Evolutionary conservation across 306 rosid species (phyloP).

Genomic region (Acacia melanoxylon): DNA sequence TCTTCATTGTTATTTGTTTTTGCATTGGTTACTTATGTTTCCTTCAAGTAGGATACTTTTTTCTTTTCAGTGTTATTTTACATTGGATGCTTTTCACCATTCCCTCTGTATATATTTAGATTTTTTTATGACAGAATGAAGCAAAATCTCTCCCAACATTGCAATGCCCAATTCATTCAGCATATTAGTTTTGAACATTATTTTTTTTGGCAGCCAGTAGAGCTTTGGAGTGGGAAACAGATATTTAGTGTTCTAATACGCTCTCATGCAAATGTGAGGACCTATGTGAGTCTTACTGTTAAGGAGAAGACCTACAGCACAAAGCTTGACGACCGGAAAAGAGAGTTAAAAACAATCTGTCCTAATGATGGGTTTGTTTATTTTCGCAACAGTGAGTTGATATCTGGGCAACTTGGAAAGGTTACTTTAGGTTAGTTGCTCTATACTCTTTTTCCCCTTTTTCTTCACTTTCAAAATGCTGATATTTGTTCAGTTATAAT

Average conservation of each 20-base stretch:
- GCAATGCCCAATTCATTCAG: conserved; percentile 19
- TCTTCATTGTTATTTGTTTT: background rate
- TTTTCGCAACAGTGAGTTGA: conserved; percentile 87
- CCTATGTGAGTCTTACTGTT: conserved; percentile 79
- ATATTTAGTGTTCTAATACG: conserved; percentile 84
- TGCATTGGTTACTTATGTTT: background rate
- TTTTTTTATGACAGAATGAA: conserved; percentile 13
- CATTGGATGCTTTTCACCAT: background rate
- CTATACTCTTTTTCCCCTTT: background rate
- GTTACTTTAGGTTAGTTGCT: conserved; percentile 79
- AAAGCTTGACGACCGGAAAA: conserved; percentile 51
- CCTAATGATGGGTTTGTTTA: conserved; percentile 86
- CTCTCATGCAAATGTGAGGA: conserved; percentile 76
- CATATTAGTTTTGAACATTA: conserved; percentile 14
- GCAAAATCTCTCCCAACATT: background rate
- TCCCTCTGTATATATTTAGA: background rate
- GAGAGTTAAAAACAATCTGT: conserved; percentile 78
- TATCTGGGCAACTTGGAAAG: conserved; percentile 98
- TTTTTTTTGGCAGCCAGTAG: conserved; percentile 70
- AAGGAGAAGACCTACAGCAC: conserved; percentile 66
- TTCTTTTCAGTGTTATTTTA: background rate
- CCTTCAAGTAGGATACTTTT: background rate
- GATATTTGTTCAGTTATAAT: background rate
- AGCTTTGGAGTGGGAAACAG: conserved; percentile 98
- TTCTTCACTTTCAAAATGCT: conserved; percentile 4